Conservation (phyloP, 1,139 yeast species). For the Groenewaldozyma auringiensis region DNA sequence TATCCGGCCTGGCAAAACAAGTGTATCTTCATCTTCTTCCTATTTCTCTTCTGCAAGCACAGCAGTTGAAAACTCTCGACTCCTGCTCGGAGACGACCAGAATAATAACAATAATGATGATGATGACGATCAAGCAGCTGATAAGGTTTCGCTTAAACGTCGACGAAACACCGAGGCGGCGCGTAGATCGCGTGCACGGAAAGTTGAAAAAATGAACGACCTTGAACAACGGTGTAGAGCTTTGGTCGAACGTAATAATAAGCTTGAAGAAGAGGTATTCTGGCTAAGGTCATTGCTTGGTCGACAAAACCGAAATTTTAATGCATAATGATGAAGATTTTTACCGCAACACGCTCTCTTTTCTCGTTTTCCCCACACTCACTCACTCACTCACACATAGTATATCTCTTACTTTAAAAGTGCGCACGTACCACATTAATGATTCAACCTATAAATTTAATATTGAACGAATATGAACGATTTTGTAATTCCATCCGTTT, state of each 20-base stretch:
- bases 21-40: background rate
- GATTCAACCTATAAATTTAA: no score
- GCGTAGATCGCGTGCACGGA: conserved; percentile 89
- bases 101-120: background rate
- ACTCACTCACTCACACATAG: no score
- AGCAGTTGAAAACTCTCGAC: background rate
- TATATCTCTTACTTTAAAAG: background rate
- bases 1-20: background rate
- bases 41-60: background rate
- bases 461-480: background rate
- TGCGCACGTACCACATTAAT: no score
- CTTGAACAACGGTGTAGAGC: conserved; percentile 73
- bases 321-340: background rate
- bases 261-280: conserved; percentile 27
- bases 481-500: background rate
- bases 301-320: background rate
- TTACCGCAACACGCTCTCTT: no score
- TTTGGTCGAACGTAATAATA: conserved; percentile 36
- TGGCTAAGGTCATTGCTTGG: conserved; percentile 16
- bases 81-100: background rate
- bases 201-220: conserved; percentile 84
- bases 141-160: conserved; percentile 47
- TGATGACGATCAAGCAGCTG: background rate
- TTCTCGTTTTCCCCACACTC: no score
- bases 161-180: conserved; percentile 98